phyloP scores from a whole-genome alignment of 2,329 filamentous ascomycete genomes.

The Fonsecaea monophora region DNA sequence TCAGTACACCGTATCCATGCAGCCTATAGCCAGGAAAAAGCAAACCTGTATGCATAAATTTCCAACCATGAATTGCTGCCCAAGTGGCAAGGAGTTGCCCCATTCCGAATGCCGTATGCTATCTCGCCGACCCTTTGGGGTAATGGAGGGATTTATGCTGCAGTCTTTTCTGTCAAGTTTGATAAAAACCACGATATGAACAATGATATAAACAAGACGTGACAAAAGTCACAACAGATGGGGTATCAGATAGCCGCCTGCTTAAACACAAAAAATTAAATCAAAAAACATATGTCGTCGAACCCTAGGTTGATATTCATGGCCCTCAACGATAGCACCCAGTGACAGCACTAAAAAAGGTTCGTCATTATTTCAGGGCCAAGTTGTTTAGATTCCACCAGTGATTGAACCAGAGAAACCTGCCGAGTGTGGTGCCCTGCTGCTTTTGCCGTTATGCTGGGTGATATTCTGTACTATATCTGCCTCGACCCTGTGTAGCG shows the following conservation, averaged over 20 bases:
- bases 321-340: background rate
- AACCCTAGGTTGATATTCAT: background rate
- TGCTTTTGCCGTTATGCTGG: background rate
- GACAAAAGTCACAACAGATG: conserved; percentile 41
- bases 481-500: background rate
- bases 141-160: conserved; percentile 3
- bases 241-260: conserved; percentile 39
- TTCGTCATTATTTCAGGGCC: background rate
- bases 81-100: conserved; percentile 2
- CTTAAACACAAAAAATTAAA: conserved; percentile 27
- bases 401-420: background rate
- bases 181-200: background rate
- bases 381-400: too few species aligned
- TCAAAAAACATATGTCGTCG: background rate
- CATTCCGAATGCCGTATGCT: conserved; percentile 1
- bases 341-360: background rate
- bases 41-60: background rate
- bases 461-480: background rate
- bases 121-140: conserved; percentile 4
- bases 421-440: background rate
- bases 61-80: background rate
- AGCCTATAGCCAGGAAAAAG: background rate
- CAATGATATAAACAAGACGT: conserved; percentile 22
- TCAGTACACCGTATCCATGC: conserved; percentile 1
- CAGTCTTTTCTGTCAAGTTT: background rate